A percentile compares a stretch with the other conserved stretches of the same genome.
Evolutionary conservation across 1,139 yeast genomes (phyloP).

Genomic region (Sugiyamaella paludigena): DNA sequence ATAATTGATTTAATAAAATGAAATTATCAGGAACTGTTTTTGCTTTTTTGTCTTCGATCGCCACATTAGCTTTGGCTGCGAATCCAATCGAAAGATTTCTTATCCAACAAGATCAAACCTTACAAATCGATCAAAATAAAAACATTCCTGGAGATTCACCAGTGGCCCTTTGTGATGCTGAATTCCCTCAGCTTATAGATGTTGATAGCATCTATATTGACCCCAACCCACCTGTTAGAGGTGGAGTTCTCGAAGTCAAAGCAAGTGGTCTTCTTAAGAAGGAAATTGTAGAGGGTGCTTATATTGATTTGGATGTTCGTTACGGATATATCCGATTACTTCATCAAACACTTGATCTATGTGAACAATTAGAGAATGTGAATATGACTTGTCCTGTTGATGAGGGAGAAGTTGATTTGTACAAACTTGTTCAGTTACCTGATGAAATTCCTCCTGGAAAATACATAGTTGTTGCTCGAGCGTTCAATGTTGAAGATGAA

Average conservation of each 20-base stretch:
- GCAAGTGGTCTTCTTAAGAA: slow-evolving; percentile 65
- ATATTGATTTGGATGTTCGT: slow-evolving; percentile 88
- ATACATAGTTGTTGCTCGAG: slow-evolving; percentile 82
- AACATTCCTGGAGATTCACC: slow-evolving; percentile 88
- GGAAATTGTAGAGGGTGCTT: slow-evolving; percentile 75
- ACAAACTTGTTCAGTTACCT: slow-evolving; percentile 79
- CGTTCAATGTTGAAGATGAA: slow-evolving; percentile 77
- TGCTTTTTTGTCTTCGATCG: slow-evolving; percentile 1
- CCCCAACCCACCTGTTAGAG: slow-evolving; percentile 90
- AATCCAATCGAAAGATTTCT: slow-evolving; percentile 2
- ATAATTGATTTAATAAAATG: background rate
- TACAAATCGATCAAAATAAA: slow-evolving; percentile 19
- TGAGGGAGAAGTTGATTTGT: slow-evolving; percentile 63
- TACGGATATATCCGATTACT: slow-evolving; percentile 87
- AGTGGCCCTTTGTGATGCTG: slow-evolving; percentile 67
- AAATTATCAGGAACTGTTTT: slow-evolving; percentile 1
- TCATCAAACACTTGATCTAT: slow-evolving; percentile 83
- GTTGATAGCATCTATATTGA: slow-evolving; percentile 57
- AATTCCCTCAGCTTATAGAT: slow-evolving; percentile 58
- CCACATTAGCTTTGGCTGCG: background rate
- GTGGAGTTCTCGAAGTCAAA: slow-evolving; percentile 69
- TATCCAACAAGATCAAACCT: background rate
- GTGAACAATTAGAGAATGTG: slow-evolving; percentile 81
- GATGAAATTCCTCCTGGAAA: slow-evolving; percentile 95
- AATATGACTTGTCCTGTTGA: slow-evolving; percentile 74